Evolutionary conservation across 2,329 filamentous ascomycete species (phyloP).

Genomic region (Aspergillus neotritici): DNA sequence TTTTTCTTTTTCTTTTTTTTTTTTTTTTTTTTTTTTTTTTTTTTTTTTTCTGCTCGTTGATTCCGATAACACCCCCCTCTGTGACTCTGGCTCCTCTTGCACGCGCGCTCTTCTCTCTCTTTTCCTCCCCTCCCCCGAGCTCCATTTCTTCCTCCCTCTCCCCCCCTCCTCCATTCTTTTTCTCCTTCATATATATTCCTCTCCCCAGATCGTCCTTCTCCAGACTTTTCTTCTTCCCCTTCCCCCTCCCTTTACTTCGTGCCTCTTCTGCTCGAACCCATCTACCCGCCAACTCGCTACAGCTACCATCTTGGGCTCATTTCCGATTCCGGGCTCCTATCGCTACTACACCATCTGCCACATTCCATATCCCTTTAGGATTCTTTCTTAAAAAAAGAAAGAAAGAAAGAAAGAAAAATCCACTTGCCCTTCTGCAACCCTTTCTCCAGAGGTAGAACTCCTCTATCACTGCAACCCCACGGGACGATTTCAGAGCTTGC

Average conservation of each 20-base stretch:
- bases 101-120: conserved; percentile 13
- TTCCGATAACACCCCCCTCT: conserved; percentile 21
- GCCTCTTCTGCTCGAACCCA: conserved; percentile 15
- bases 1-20: conserved; percentile 14
- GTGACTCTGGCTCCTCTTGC: conserved; percentile 1
- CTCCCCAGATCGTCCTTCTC: conserved; percentile 24
- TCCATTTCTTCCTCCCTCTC: conserved; percentile 22
- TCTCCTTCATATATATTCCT: conserved; percentile 25
- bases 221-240: conserved; percentile 21
- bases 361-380: conserved; percentile 1
- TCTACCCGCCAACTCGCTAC: conserved; percentile 5
- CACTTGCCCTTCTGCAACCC: not conserved
- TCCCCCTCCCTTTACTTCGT: conserved; percentile 13
- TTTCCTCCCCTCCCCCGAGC: conserved; percentile 22
- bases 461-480: too few relatives aligned
- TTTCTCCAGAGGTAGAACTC: not conserved
- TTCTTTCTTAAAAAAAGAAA: too few relatives aligned
- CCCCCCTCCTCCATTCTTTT: conserved; percentile 19
- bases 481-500: too few relatives aligned
- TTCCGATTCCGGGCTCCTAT: conserved; percentile 3
- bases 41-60: conserved; percentile 18
- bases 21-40: conserved; percentile 12
- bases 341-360: not conserved
- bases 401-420: too few relatives aligned
- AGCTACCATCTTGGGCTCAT: conserved; percentile 2